These are phyloP conservation scores for Sungouiella thailandica DNA, from an alignment of 805 yeast species.

Conservation along the genomic window DNA sequence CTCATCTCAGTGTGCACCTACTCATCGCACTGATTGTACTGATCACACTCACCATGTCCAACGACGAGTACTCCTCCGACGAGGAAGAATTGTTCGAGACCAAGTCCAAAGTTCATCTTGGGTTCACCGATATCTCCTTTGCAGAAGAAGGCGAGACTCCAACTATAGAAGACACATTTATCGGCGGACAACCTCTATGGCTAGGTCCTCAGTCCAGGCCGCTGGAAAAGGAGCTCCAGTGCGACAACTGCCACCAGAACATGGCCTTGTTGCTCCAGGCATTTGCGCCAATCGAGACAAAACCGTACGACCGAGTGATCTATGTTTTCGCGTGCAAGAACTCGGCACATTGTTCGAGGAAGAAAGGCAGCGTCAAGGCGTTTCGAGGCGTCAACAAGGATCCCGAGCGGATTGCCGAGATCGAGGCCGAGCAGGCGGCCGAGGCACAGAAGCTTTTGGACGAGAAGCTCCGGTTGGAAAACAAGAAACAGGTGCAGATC, in stretches of 20 bases:
- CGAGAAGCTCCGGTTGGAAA: slow-evolving; percentile 37
- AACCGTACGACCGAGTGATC: slow-evolving; percentile 72
- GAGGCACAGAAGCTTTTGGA: slow-evolving; percentile 30
- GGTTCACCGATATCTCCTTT: slow-evolving; percentile 58
- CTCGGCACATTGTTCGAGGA: slow-evolving; percentile 51
- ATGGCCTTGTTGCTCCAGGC: slow-evolving; percentile 76
- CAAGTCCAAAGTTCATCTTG: slow-evolving; percentile 46
- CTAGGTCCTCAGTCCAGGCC: slow-evolving; percentile 58
- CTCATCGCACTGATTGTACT: neutral
- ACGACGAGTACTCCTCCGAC: slow-evolving; percentile 50
- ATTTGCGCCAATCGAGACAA: slow-evolving; percentile 68
- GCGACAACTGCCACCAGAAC: slow-evolving; percentile 59
- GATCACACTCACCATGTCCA: slow-evolving; percentile 22
- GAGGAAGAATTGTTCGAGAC: slow-evolving; percentile 39
- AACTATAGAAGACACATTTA: slow-evolving; percentile 60
- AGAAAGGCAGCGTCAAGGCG: slow-evolving; percentile 67
- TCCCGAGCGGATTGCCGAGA: slow-evolving; percentile 38
- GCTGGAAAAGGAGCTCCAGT: slow-evolving; percentile 44
- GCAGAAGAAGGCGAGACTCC: slow-evolving; percentile 37
- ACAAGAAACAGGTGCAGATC: slow-evolving; percentile 34
- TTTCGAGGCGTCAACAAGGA: slow-evolving; percentile 72
- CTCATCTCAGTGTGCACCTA: too few species aligned
- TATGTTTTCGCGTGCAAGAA: slow-evolving; percentile 77
- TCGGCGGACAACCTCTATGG: slow-evolving; percentile 76
- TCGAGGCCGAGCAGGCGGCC: slow-evolving; percentile 31